Conservation (phyloP, 164 flowering plant species). For the Amborella trichopoda region DNA sequence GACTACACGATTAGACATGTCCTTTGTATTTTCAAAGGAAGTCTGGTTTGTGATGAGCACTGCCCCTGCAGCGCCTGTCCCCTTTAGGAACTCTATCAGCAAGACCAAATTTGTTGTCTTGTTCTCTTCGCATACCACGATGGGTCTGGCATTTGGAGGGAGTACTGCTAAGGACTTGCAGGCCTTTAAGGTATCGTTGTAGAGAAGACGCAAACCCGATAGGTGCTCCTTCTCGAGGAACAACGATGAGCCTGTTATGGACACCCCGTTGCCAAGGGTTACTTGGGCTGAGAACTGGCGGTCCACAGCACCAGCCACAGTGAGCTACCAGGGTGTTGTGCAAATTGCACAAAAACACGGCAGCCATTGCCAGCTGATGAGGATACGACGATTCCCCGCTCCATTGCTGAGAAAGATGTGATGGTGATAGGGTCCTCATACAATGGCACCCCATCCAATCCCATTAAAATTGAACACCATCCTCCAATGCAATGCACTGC, state of each 20-base stretch:
- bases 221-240: too few species aligned
- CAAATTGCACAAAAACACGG: constrained; percentile 20
- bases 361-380: constrained; percentile 43
- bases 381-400: constrained; percentile 28
- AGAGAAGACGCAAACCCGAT: too few species aligned
- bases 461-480: constrained; percentile 57
- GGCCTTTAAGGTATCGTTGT: too few species aligned
- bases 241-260: constrained; percentile 8
- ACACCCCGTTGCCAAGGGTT: constrained; percentile 32
- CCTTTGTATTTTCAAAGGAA: constrained; percentile 12
- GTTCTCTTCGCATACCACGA: constrained; percentile 11
- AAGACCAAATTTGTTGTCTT: constrained; percentile 5
- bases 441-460: constrained; percentile 14
- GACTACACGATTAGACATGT: constrained; percentile 25
- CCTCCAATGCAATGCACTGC: constrained; percentile 49
- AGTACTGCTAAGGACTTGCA: too few species aligned
- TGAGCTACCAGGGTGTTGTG: constrained; percentile 71
- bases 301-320: constrained; percentile 57
- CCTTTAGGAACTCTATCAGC: constrained; percentile 14
- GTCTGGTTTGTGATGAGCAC: constrained; percentile 33
- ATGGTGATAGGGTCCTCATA: constrained; percentile 35
- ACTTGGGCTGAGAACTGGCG: constrained; percentile 33
- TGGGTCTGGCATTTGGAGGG: too few species aligned
- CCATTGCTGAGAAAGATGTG: constrained; percentile 41
- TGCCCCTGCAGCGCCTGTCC: constrained; percentile 26